Evolutionary conservation across 257 asterid genomes (phyloP).

Genomic region (Jacaranda copaia): DNA sequence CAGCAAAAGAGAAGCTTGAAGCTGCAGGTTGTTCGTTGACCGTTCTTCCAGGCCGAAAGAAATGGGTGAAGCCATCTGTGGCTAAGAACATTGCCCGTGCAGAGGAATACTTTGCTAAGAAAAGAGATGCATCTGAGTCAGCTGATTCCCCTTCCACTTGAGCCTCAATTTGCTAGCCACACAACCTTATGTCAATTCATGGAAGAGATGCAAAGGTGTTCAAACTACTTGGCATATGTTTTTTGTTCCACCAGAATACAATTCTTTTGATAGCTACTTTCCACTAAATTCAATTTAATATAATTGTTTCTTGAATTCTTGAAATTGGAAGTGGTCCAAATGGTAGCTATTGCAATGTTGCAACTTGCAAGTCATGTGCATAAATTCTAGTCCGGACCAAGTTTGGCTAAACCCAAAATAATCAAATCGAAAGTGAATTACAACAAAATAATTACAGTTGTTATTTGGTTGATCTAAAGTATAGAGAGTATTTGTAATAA

Average conservation of each 20-base stretch:
- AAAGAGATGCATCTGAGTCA: conserved; percentile 52
- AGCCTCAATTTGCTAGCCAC: conserved; percentile 33
- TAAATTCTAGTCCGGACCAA: not conserved
- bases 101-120: conserved; percentile 69
- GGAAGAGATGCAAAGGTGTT: conserved; percentile 17
- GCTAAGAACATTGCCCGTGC: conserved; percentile 75
- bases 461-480: no score
- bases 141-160: conserved; percentile 46
- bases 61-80: conserved; percentile 63
- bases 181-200: not conserved
- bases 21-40: conserved; percentile 51
- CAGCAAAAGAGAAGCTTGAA: conserved; percentile 77
- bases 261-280: conserved; percentile 29
- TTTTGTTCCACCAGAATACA: conserved; percentile 35
- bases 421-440: no score
- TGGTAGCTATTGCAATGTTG: conserved; percentile 36
- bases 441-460: no score
- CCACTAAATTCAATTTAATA: conserved; percentile 25
- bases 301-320: conserved; percentile 25
- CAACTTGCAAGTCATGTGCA: conserved; percentile 28
- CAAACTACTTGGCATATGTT: conserved; percentile 12
- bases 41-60: conserved; percentile 68
- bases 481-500: no score
- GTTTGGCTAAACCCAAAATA: no score
- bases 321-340: conserved; percentile 44